These are phyloP conservation scores for Echium plantagineum DNA, from an alignment of 257 asterid genomes.

Conservation along the genomic window DNA sequence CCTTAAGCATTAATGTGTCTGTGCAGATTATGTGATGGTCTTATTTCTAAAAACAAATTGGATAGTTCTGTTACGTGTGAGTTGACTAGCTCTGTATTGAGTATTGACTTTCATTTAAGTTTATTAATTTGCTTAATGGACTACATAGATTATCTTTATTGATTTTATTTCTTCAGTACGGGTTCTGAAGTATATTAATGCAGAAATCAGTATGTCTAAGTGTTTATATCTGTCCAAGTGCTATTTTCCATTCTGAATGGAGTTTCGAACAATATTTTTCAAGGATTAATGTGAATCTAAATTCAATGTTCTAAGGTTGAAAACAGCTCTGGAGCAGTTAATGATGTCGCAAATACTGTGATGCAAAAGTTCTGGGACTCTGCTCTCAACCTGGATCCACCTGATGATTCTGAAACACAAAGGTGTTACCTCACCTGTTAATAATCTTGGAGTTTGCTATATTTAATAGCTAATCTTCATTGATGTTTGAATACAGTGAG, in stretches of 20 bases:
- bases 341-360: constrained; percentile 63
- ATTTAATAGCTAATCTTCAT: neutral
- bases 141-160: too few relatives aligned
- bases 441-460: constrained; percentile 2
- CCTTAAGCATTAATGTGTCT: too few relatives aligned
- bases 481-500: constrained; percentile 49
- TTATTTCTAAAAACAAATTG: too few relatives aligned
- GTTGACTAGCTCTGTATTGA: too few relatives aligned
- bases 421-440: constrained; percentile 27
- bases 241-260: neutral
- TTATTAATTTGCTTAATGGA: too few relatives aligned
- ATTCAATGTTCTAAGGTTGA: constrained; percentile 46
- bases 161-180: too few relatives aligned
- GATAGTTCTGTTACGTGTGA: too few relatives aligned
- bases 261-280: neutral
- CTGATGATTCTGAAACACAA: constrained; percentile 72
- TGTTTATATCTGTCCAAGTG: neutral
- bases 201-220: too few relatives aligned
- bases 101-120: too few relatives aligned
- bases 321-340: constrained; percentile 59
- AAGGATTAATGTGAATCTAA: neutral
- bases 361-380: constrained; percentile 99
- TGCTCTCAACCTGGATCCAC: constrained; percentile 70
- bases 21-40: too few relatives aligned
- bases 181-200: too few relatives aligned